A percentile compares a stretch with the other conserved stretches of the same genome.
phyloP scores from a whole-genome alignment of 306 rosid genomes.

The Psophocarpus tetragonolobus region DNA sequence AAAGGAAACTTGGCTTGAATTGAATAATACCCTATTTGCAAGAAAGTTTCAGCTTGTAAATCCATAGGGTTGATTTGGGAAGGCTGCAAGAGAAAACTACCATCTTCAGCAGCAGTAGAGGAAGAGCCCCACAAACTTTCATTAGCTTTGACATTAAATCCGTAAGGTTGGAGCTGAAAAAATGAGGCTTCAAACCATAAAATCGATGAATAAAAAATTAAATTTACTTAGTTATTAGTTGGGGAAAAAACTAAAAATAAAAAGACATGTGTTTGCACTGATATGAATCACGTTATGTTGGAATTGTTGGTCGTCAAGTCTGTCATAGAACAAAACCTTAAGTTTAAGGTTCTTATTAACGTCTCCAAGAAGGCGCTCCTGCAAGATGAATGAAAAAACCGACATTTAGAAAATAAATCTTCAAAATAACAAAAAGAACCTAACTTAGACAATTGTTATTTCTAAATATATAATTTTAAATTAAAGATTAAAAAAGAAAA shows the following conservation, averaged over 20 bases:
- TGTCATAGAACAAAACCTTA: slow-evolving; percentile 48
- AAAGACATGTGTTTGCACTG: background rate
- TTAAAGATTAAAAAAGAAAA: background rate
- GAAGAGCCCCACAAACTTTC: slow-evolving; percentile 62
- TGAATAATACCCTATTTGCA: slow-evolving; percentile 77
- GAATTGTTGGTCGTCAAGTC: background rate
- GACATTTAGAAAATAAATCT: background rate
- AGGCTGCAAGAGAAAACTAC: slow-evolving; percentile 50
- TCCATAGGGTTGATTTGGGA: slow-evolving; percentile 60
- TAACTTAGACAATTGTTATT: background rate
- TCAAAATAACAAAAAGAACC: background rate
- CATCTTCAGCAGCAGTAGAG: slow-evolving; percentile 48
- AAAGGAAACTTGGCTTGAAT: background rate
- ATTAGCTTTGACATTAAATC: slow-evolving; percentile 56
- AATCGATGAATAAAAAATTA: background rate
- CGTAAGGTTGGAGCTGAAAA: slow-evolving; percentile 73
- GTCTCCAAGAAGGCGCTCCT: slow-evolving; percentile 80
- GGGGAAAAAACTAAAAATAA: background rate
- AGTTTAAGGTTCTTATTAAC: slow-evolving; percentile 67
- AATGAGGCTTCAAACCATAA: background rate
- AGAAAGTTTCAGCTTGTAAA: slow-evolving; percentile 54
- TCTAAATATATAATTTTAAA: background rate
- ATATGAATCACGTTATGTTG: background rate
- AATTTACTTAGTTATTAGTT: background rate
- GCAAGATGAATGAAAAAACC: slow-evolving; percentile 30